Percentiles rank a stretch among this genome's conserved stretches.
phyloP scores from a whole-genome alignment of 768 basidiomycete genomes.

The Coprinopsis marcescibilis region DNA sequence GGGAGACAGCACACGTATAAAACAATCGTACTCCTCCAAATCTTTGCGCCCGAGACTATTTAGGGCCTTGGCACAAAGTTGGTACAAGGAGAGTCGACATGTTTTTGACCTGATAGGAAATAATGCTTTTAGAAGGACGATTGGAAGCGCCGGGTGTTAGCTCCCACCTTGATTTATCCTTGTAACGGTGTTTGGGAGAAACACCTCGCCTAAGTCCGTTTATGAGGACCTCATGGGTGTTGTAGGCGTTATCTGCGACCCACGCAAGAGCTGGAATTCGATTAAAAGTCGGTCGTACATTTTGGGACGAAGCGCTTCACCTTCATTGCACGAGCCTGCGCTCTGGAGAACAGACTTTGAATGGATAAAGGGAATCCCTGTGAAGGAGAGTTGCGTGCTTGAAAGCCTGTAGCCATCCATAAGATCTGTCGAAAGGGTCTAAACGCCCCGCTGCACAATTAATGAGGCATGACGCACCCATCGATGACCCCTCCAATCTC shows the following conservation, averaged over 20 bases:
- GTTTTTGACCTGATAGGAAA: slow-evolving; percentile 18
- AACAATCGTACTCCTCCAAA: not conserved
- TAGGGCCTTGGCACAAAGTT: slow-evolving; percentile 31
- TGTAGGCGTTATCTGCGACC: slow-evolving; percentile 44
- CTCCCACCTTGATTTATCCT: slow-evolving; percentile 53
- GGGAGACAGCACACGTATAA: not conserved
- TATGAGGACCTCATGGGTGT: slow-evolving; percentile 54
- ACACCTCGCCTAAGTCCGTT: slow-evolving; percentile 79
- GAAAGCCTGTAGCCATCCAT: slow-evolving; percentile 44
- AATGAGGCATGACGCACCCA: too few relatives aligned
- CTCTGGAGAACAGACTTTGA: slow-evolving; percentile 36
- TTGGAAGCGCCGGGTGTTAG: not conserved
- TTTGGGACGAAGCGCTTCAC: slow-evolving; percentile 30
- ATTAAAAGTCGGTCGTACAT: not conserved
- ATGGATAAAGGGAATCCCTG: slow-evolving; percentile 52
- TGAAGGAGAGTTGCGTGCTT: slow-evolving; percentile 52
- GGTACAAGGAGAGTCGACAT: slow-evolving; percentile 40
- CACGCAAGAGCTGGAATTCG: slow-evolving; percentile 58
- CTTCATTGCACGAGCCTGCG: slow-evolving; percentile 61
- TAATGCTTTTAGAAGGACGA: not conserved
- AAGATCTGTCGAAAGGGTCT: slow-evolving; percentile 30
- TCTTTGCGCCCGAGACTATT: not conserved
- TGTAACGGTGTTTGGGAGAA: slow-evolving; percentile 61
- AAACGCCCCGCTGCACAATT: too few relatives aligned
- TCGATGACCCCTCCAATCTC: slow-evolving; percentile 5